Base-by-base conservation (phyloP, 176 grass and related monocot genomes). In the Musa schizocarpa region DNA sequence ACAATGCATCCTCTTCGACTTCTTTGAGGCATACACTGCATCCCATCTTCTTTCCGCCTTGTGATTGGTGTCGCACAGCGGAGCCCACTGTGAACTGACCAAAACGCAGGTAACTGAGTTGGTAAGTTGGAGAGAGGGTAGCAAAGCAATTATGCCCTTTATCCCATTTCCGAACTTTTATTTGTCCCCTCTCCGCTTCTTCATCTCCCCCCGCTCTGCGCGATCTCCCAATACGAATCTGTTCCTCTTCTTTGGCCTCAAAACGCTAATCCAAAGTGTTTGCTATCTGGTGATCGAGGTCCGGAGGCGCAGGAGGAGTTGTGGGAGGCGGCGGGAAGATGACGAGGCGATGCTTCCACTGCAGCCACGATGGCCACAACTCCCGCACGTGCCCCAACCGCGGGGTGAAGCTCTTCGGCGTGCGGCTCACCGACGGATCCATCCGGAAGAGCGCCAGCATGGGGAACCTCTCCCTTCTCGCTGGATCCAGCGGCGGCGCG, bases 391-490 rank as follows among this genome's bases (percentile, higher is more conserved):
- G 95, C 84, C 95, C 95, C 55, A 94, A 94, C 89, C 88, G 95
- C 76, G 95, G 95, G 63, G 95, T 99, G 66, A 99, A 92, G 84
- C 83, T 99, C 74, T 99, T 99, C 77, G 95, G 95, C 53, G 95
- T 99, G 68, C 84, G 90, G 26, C 89, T 99, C 74, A 99, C 90
- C 43, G 95, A 99, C 79, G 95, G 90, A 51, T 85, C 86, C 65
- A 99, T 99, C 82, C 86, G 90, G 86, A 99, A 99, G 95, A 89
- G 95, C 83, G 95, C 90, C 52, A 99, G 95, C 85, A 94, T 99
- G 90, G 95, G 22, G 22, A 22, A 22, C 22, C 22, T 22, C 22
- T 22, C 22, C 22, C 22, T 22, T 22, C 22, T 22, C 73, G 84
- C 84, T 51, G 88, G 90, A 92, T 94, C 90, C 80, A 86, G 83